Percentiles rank a stretch among this genome's conserved stretches.
Evolutionary conservation across 1,139 yeast species (phyloP).

Genomic region (Yamadazyma triangularis): DNA sequence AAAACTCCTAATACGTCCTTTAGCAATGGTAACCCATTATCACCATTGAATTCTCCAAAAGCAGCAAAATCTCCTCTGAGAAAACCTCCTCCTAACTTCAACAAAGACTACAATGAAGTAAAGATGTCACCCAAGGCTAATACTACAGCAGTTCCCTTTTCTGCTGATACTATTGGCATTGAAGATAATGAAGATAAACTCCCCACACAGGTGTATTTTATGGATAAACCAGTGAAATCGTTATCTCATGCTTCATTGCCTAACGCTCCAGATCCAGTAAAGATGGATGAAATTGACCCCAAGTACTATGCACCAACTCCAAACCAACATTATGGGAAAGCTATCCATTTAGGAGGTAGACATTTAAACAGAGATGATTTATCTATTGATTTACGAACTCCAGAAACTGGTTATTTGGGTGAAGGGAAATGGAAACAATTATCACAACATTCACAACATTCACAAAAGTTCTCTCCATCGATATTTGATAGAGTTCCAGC

Average conservation of each 20-base stretch:
- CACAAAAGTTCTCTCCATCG: slow-evolving; percentile 40
- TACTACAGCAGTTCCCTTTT: slow-evolving; percentile 37
- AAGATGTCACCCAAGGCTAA: slow-evolving; percentile 8
- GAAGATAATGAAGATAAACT: slow-evolving; percentile 22
- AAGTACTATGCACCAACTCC: slow-evolving; percentile 47
- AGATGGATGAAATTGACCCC: slow-evolving; percentile 40
- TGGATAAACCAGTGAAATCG: slow-evolving; percentile 32
- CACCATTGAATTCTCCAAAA: background rate
- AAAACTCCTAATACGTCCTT: too few relatives aligned
- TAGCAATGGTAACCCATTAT: too few relatives aligned
- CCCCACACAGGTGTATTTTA: slow-evolving; percentile 34
- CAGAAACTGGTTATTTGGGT: slow-evolving; percentile 33
- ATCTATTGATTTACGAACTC: slow-evolving; percentile 21
- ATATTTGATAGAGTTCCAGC: slow-evolving; percentile 27
- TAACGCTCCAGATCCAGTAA: slow-evolving; percentile 15
- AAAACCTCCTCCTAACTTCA: slow-evolving; percentile 18
- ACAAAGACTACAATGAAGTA: slow-evolving; percentile 1
- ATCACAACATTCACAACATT: too few relatives aligned
- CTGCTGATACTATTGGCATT: slow-evolving; percentile 42
- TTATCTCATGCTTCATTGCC: slow-evolving; percentile 19
- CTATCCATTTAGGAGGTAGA: background rate
- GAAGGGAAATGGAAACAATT: slow-evolving; percentile 27
- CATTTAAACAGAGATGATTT: slow-evolving; percentile 8
- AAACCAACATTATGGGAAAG: slow-evolving; percentile 26
- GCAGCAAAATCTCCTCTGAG: slow-evolving; percentile 9